phyloP scores from a whole-genome alignment of 257 asterid genomes.

The Leptodermis oblonga region DNA sequence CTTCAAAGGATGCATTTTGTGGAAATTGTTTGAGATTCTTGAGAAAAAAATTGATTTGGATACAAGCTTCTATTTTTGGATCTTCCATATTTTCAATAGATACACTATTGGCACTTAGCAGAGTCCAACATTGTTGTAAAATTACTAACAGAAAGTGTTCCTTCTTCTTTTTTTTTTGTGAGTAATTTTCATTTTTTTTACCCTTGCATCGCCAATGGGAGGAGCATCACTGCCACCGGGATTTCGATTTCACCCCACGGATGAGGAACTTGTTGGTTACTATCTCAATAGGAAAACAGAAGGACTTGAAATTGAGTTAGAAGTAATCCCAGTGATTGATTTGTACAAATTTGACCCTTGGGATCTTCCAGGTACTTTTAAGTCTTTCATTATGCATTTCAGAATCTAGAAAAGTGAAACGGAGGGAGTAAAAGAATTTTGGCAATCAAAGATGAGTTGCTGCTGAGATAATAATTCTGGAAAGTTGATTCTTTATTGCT shows the following conservation, averaged over 20 bases:
- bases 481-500: constrained; percentile 26
- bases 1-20: constrained; percentile 24
- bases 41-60: constrained; percentile 28
- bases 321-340: constrained; percentile 45
- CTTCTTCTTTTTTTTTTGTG: constrained; percentile 10
- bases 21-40: constrained; percentile 34
- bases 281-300: constrained; percentile 46
- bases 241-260: constrained; percentile 54
- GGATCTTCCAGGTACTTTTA: constrained; percentile 47
- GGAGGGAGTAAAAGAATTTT: constrained; percentile 7
- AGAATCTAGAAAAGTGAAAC: neutral
- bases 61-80: constrained; percentile 51
- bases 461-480: neutral
- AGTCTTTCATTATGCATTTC: neutral
- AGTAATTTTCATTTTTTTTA: too few relatives aligned
- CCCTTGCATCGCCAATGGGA: constrained; percentile 23
- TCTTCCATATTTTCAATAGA: constrained; percentile 42
- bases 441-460: constrained; percentile 2
- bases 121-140: neutral
- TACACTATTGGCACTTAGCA: constrained; percentile 33
- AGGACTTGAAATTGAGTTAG: constrained; percentile 49
- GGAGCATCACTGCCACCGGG: constrained; percentile 53
- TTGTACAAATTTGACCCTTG: constrained; percentile 52
- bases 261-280: constrained; percentile 48
- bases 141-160: neutral